Base-by-base conservation (phyloP, 345 rosid species). In the Eucalyptus sp. region DNA sequence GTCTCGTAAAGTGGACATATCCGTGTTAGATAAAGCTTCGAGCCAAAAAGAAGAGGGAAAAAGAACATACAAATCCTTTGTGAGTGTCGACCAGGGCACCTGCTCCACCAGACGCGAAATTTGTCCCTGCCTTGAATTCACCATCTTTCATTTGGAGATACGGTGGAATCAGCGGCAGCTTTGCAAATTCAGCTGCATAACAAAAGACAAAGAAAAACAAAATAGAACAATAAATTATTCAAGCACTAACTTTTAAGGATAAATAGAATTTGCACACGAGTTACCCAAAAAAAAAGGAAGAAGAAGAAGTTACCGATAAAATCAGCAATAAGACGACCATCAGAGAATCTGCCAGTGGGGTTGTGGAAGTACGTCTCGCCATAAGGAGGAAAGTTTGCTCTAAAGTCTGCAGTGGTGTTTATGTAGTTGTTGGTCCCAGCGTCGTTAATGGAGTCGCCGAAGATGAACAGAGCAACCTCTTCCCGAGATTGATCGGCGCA, bases 31-130 rank as follows among this genome's bases (percentile, higher is more conserved):
- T 62, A 27, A 29, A 62, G 68, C 68, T 62, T 62, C 31, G 16
- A 62, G 68, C 68, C 68, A 62, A 62, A 62, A 62, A 62, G 31
- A 62, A 29, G 8, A 52, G 31, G 31, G 68, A 13, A 60, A 62
- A 62, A 29, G 31, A 62, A 62, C 68, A 6, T 29, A 29, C 95
- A 85, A 79, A 81, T 88, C 94, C 96, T 37, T 29, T 91, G 86
- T 87, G 24, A 11, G 94, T 93, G 90, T 88, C 90, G 46, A 80
- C 90, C 22, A 95, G 90, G 87, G 91, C 93, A n/a, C 95, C 96
- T 60, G 93, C 96, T 54, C 93, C 94, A 3, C 81, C 94, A 2
- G 97, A 92, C 27, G 94, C 97, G 51, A 94, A 94, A 86, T 90
- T 94, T 6, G 89, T 90, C 27, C 96, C 96, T 5, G 22, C 43